A percentile compares a stretch with the other conserved stretches of the same genome.
Evolutionary conservation across 2,329 filamentous ascomycete species (phyloP).

Genomic region (Colletotrichum lindemuthianum): DNA sequence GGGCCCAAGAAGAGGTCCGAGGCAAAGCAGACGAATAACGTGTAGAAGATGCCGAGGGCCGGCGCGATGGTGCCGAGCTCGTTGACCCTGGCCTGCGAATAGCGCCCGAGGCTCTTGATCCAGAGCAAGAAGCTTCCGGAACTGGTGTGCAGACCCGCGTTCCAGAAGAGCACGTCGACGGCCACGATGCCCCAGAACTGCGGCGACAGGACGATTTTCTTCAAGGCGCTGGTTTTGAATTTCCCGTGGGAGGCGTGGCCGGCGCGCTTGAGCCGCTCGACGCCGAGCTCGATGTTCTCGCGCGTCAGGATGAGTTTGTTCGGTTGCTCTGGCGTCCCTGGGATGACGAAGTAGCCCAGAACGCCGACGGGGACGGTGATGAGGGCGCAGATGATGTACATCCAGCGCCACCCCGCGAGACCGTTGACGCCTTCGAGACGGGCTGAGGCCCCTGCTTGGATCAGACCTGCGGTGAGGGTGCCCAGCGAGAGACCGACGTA

Average conservation of each 20-base stretch:
- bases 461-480: conserved; percentile 54
- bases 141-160: conserved; percentile 53
- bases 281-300: conserved; percentile 40
- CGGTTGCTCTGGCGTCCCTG: conserved; percentile 44
- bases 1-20: conserved; percentile 30
- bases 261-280: conserved; percentile 47
- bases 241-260: conserved; percentile 53
- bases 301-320: conserved; percentile 43
- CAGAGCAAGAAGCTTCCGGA: conserved; percentile 49
- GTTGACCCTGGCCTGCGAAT: conserved; percentile 60
- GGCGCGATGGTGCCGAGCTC: conserved; percentile 49
- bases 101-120: conserved; percentile 53
- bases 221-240: conserved; percentile 45
- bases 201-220: conserved; percentile 50
- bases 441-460: conserved; percentile 56
- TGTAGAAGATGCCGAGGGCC: conserved; percentile 25
- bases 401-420: conserved; percentile 56
- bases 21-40: conserved; percentile 26
- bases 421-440: conserved; percentile 52
- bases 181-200: conserved; percentile 49
- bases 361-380: conserved; percentile 54
- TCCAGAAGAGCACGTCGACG: conserved; percentile 58
- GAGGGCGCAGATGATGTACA: conserved; percentile 56
- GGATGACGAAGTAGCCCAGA: conserved; percentile 51
- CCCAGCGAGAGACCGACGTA: conserved; percentile 55